Percentiles rank a stretch among this genome's conserved stretches.
phyloP scores from a whole-genome alignment of 2,329 filamentous ascomycete genomes.

The Pseudonectria foliicola region DNA sequence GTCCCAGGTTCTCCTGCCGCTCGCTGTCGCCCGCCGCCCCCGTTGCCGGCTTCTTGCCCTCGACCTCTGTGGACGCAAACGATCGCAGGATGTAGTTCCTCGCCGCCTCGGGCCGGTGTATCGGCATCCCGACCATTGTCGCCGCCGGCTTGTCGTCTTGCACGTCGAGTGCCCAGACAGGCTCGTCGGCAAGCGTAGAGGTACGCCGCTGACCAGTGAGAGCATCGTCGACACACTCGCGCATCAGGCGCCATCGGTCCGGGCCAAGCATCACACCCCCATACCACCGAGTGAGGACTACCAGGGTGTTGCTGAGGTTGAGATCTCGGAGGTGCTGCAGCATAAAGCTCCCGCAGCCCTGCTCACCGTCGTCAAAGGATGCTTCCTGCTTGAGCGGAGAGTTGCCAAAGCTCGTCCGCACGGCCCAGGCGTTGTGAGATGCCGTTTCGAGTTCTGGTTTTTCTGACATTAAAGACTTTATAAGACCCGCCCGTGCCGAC shows the following conservation, averaged over 20 bases:
- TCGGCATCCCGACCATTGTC: slow-evolving; percentile 52
- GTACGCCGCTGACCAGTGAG: slow-evolving; percentile 41
- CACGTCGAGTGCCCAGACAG: slow-evolving; percentile 54
- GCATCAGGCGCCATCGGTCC: slow-evolving; percentile 57
- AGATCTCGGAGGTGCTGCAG: slow-evolving; percentile 46
- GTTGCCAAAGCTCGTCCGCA: slow-evolving; percentile 27
- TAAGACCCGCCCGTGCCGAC: slow-evolving; percentile 35
- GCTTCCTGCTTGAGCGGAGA: slow-evolving; percentile 40
- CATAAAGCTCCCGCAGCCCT: slow-evolving; percentile 50
- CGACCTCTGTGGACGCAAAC: slow-evolving; percentile 44
- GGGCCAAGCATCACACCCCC: slow-evolving; percentile 55
- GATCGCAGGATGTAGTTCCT: slow-evolving; percentile 49
- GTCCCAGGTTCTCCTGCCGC: slow-evolving; percentile 61
- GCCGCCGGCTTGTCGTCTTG: slow-evolving; percentile 40
- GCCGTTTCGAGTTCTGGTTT: slow-evolving; percentile 47
- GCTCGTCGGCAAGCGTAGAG: slow-evolving; percentile 37
- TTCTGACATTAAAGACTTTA: slow-evolving; percentile 41
- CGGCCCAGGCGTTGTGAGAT: slow-evolving; percentile 52
- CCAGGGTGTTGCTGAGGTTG: slow-evolving; percentile 42
- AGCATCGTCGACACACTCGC: slow-evolving; percentile 47
- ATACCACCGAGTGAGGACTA: slow-evolving; percentile 57
- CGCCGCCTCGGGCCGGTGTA: slow-evolving; percentile 67
- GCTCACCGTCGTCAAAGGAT: slow-evolving; percentile 55
- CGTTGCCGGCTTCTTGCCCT: slow-evolving; percentile 39
- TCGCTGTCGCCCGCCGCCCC: slow-evolving; percentile 46